phyloP scores from a whole-genome alignment of 768 basidiomycete species.

The Leccinum rimulosum region DNA sequence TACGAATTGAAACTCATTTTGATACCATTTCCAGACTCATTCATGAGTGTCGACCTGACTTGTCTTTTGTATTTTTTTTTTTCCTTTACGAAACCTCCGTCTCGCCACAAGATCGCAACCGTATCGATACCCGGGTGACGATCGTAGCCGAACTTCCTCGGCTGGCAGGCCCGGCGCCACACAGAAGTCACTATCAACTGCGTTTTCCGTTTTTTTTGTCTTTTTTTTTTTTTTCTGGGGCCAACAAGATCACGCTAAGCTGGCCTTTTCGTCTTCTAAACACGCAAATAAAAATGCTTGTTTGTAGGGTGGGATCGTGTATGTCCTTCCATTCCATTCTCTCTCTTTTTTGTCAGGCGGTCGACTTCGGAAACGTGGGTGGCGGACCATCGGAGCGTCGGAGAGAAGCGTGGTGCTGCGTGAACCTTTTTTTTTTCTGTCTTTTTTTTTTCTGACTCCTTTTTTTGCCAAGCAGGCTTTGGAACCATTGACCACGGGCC shows the following conservation, averaged over 20 bases:
- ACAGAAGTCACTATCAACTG: background rate
- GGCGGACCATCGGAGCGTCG: conserved; percentile 11
- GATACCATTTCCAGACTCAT: conserved; percentile 16
- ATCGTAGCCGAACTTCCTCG: conserved; percentile 9
- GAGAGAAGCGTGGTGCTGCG: conserved; percentile 10
- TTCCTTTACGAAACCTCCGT: conserved; percentile 6
- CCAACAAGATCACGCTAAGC: background rate
- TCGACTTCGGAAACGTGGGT: conserved; percentile 8
- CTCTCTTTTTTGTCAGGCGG: background rate
- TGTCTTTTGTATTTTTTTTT: background rate
- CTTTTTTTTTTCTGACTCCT: background rate
- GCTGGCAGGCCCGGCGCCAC: conserved; percentile 2
- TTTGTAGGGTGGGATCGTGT: background rate
- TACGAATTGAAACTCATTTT: conserved; percentile 21
- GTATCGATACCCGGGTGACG: conserved; percentile 3
- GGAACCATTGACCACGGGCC: background rate
- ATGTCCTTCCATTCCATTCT: background rate
- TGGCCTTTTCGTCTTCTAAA: background rate
- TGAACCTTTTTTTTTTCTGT: background rate
- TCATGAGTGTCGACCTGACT: conserved; percentile 7
- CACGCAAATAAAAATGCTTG: conserved; percentile 1
- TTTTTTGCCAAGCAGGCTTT: background rate
- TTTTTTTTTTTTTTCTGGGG: background rate
- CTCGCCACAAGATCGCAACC: conserved; percentile 9
- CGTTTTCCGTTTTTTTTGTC: background rate